Percentiles rank a stretch among this genome's conserved stretches.
Conservation (phyloP, 2,329 filamentous ascomycete genomes). For the Amauroascus niger region DNA sequence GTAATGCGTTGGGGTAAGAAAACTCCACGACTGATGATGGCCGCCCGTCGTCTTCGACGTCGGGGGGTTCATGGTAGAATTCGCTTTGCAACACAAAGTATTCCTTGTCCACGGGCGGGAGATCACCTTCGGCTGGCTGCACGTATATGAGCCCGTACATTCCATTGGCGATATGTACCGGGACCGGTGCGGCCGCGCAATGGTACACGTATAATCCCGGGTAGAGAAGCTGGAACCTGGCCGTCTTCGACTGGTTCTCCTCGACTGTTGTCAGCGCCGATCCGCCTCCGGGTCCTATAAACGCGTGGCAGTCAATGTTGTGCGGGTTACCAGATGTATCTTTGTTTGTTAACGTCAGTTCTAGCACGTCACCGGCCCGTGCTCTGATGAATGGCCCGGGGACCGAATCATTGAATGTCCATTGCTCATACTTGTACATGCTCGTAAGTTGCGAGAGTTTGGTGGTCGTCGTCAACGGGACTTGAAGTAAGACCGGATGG, state of each 20-base stretch:
- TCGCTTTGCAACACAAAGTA: constrained; percentile 35
- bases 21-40: constrained; percentile 26
- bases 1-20: constrained; percentile 28
- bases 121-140: constrained; percentile 25
- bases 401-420: constrained; percentile 29
- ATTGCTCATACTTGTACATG: constrained; percentile 30
- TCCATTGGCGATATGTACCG: constrained; percentile 32
- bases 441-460: constrained; percentile 27
- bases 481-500: constrained; percentile 26
- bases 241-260: constrained; percentile 28
- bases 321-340: constrained; percentile 29
- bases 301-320: constrained; percentile 31
- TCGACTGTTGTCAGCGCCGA: constrained; percentile 27
- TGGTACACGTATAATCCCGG: constrained; percentile 30
- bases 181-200: constrained; percentile 30
- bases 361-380: constrained; percentile 28
- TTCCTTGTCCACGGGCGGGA: constrained; percentile 27
- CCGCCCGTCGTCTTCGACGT: constrained; percentile 26
- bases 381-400: constrained; percentile 32
- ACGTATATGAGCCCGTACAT: constrained; percentile 34
- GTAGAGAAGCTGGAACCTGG: constrained; percentile 24
- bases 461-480: constrained; percentile 23
- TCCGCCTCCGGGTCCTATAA: constrained; percentile 29
- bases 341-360: constrained; percentile 27
- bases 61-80: constrained; percentile 32